Evolutionary conservation across 805 yeast species (phyloP), one percentile per base, ranked within the genome.

Genomic region (Spathaspora sp.): DNA sequence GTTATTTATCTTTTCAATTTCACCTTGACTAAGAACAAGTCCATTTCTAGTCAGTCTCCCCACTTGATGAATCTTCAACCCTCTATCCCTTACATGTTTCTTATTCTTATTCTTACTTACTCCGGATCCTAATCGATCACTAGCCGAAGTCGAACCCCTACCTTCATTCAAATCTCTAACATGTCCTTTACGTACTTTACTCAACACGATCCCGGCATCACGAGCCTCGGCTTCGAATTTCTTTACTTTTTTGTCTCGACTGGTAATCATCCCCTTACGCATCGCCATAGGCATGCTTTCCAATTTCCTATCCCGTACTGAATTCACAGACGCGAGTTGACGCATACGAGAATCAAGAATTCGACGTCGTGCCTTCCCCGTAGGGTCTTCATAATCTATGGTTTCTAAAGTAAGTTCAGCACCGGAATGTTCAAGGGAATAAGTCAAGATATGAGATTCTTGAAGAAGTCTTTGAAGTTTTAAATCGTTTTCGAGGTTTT

Each of bases 281-380:
- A 90, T 82, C 17, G 80, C 66, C 91, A 94, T 92, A 18, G 98
- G 97, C 82, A 90, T 89, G 48, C 84, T 87, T 57, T 88, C 94
- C 35, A 86, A 66, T 49, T 71, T 80, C 59, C 59, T 62, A 53
- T 78, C 77, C 0, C 73, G 63, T 6, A 73, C 59, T 0, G 89
- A 76, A 57, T 73, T 72, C 2, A 50, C 49, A 1, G 77, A 60
- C 0, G 77, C 62, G 1, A 82, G 55, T 10, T 71, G 66, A 12
- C 79, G 67, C 51, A 88, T 68, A 51, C 93, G 72, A 42, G 80
- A 77, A 49, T 82, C 82, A 47, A 87, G 64, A 0, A 89, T 82
- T 54, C 87, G 77, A 49, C 79, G 78, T 52, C 93, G 72, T 1
- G 89, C 86, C 47, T 82, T 83, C 7, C 96, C 96, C 2, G 83